Evolutionary conservation across 2,329 filamentous ascomycete genomes (phyloP).

Genomic region (Blastomyces emzantsi): DNA sequence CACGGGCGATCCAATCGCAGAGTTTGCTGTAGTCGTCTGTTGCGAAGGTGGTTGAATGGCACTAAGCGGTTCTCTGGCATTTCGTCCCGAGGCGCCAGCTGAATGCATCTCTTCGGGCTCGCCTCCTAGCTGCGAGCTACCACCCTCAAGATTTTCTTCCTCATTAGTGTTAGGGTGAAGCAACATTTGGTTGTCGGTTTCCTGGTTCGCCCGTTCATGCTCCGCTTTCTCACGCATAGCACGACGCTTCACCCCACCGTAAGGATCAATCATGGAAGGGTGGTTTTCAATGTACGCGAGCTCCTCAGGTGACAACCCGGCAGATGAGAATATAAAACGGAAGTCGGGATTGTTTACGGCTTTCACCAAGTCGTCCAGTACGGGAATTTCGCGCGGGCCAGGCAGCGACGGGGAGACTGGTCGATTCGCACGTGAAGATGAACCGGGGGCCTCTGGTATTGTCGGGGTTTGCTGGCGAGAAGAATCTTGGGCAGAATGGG

Average conservation of each 20-base stretch:
- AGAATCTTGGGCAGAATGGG: conserved; percentile 20
- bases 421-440: conserved; percentile 12
- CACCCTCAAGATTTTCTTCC: conserved; percentile 72
- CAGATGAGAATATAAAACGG: conserved; percentile 46
- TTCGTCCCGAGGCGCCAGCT: conserved; percentile 32
- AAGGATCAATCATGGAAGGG: conserved; percentile 73
- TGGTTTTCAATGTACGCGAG: conserved; percentile 47
- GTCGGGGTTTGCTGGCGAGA: conserved; percentile 21
- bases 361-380: conserved; percentile 37
- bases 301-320: conserved; percentile 40
- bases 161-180: conserved; percentile 44
- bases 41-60: conserved; percentile 71
- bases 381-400: conserved; percentile 21
- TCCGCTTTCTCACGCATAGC: conserved; percentile 63
- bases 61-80: conserved; percentile 51
- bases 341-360: conserved; percentile 43
- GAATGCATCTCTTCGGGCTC: conserved; percentile 76
- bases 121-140: conserved; percentile 80
- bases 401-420: conserved; percentile 18
- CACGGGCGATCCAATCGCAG: conserved; percentile 34
- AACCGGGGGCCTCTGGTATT: conserved; percentile 16
- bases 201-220: conserved; percentile 48
- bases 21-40: conserved; percentile 43
- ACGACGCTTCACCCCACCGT: conserved; percentile 72
- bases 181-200: conserved; percentile 47